Evolutionary conservation across 257 asterid species (phyloP).

Genomic region (Solanum sparsipilum): DNA sequence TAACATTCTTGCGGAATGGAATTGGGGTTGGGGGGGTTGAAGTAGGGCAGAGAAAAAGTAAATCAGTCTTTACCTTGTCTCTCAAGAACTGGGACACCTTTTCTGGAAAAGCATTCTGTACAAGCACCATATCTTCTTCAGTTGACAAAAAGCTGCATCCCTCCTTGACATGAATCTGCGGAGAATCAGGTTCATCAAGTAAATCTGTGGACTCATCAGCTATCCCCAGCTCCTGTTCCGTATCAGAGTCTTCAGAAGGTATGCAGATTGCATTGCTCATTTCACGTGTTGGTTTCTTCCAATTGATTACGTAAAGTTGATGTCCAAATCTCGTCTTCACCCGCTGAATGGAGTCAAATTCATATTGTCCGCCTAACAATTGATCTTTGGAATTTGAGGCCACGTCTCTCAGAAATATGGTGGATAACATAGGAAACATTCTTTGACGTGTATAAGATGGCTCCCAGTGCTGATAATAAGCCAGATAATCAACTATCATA

Average conservation of each 20-base stretch:
- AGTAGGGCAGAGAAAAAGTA: neutral
- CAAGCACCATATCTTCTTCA: constrained; percentile 85
- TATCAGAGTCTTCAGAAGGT: constrained; percentile 31
- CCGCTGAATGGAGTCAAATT: constrained; percentile 73
- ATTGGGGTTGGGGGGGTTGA: neutral
- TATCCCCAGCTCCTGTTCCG: constrained; percentile 20
- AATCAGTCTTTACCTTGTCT: constrained; percentile 46
- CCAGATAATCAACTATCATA: constrained; percentile 59
- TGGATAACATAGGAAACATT: constrained; percentile 73
- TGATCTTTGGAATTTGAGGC: constrained; percentile 35
- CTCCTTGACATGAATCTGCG: constrained; percentile 30
- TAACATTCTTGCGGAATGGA: neutral
- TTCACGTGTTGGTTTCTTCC: constrained; percentile 49
- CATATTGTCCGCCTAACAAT: constrained; percentile 54
- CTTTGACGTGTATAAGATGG: constrained; percentile 81
- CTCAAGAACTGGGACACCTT: constrained; percentile 38
- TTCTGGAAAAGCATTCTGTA: constrained; percentile 62
- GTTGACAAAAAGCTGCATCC: constrained; percentile 56
- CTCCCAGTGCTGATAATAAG: constrained; percentile 72
- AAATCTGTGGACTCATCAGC: constrained; percentile 38
- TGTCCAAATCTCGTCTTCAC: constrained; percentile 65
- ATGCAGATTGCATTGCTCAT: constrained; percentile 11
- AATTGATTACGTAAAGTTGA: constrained; percentile 51
- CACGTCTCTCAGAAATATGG: constrained; percentile 53
- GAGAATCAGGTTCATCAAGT: constrained; percentile 46